phyloP scores from a whole-genome alignment of 148 eudicot species.

The Dianthus caryophyllus region DNA sequence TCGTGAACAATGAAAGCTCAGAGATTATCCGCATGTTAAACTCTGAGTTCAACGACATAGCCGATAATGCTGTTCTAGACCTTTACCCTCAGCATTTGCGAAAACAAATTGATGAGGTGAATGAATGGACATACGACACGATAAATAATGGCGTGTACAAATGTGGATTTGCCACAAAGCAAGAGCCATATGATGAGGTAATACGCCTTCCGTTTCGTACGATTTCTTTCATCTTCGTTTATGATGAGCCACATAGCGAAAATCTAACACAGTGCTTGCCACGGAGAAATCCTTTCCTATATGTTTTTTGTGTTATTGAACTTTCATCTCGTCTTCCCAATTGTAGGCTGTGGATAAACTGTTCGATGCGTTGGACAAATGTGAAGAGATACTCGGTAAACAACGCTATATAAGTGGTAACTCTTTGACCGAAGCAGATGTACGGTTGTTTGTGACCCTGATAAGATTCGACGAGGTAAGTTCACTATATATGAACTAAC shows the following conservation, averaged over 20 bases:
- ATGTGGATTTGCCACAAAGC: constrained; percentile 90
- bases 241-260: neutral
- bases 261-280: neutral
- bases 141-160: constrained; percentile 90
- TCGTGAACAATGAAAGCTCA: constrained; percentile 86
- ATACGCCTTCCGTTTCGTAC: neutral
- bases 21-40: constrained; percentile 92
- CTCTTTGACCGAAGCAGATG: constrained; percentile 75
- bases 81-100: constrained; percentile 71
- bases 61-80: constrained; percentile 61
- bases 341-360: constrained; percentile 63
- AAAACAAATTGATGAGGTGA: constrained; percentile 62
- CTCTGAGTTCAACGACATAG: constrained; percentile 71
- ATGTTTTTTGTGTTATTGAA: neutral
- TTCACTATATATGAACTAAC: neutral
- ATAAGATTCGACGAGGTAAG: constrained; percentile 92
- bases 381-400: constrained; percentile 70
- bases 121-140: constrained; percentile 57
- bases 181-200: constrained; percentile 82
- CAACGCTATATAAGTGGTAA: constrained; percentile 77
- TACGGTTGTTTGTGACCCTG: constrained; percentile 81
- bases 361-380: constrained; percentile 72
- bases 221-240: neutral
- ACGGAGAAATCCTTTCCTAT: neutral
- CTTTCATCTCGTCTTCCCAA: neutral